Percentiles rank a stretch among this genome's conserved stretches.
Evolutionary conservation across 2,329 filamentous ascomycete genomes (phyloP).

Genomic region (Emmonsiellopsis sp.): DNA sequence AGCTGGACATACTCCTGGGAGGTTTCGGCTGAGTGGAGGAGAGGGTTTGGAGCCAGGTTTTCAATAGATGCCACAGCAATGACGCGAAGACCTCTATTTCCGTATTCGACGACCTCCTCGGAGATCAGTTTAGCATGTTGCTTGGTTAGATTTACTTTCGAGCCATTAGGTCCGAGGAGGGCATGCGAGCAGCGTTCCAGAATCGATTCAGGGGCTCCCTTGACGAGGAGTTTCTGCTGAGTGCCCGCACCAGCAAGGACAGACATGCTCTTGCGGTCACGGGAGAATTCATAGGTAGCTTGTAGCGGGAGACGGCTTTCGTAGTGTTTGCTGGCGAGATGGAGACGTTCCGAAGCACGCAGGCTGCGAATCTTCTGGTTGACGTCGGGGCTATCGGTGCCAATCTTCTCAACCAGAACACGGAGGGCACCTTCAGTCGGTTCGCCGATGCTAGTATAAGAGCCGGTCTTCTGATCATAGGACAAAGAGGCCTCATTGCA

Average conservation of each 20-base stretch:
- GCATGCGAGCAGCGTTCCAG: slow-evolving; percentile 83
- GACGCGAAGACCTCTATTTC: slow-evolving; percentile 84
- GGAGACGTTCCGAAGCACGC: slow-evolving; percentile 53
- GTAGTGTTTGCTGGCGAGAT: slow-evolving; percentile 77
- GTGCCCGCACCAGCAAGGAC: slow-evolving; percentile 68
- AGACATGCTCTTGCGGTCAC: slow-evolving; percentile 98
- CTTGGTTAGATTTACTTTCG: slow-evolving; percentile 62
- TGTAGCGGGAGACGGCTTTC: slow-evolving; percentile 66
- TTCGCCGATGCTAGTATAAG: slow-evolving; percentile 79
- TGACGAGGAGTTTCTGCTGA: slow-evolving; percentile 77
- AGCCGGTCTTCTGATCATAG: slow-evolving; percentile 66
- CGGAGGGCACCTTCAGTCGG: slow-evolving; percentile 90
- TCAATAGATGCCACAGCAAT: slow-evolving; percentile 86
- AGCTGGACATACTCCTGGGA: slow-evolving; percentile 75
- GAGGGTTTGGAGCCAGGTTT: slow-evolving; percentile 59
- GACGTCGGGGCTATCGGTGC: slow-evolving; percentile 59
- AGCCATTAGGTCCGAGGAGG: slow-evolving; percentile 68
- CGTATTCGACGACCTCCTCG: slow-evolving; percentile 79
- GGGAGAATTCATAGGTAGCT: slow-evolving; percentile 91
- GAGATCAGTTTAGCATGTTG: slow-evolving; percentile 62
- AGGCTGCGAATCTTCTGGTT: slow-evolving; percentile 45
- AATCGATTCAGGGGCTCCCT: slow-evolving; percentile 91
- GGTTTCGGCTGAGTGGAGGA: slow-evolving; percentile 67
- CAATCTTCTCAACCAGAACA: slow-evolving; percentile 88
- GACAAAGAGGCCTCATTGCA: slow-evolving; percentile 85